Evolutionary conservation across 1,139 yeast species (phyloP), one percentile per base, ranked within the genome.

Genomic region (Trichomonascaceae sp.): DNA sequence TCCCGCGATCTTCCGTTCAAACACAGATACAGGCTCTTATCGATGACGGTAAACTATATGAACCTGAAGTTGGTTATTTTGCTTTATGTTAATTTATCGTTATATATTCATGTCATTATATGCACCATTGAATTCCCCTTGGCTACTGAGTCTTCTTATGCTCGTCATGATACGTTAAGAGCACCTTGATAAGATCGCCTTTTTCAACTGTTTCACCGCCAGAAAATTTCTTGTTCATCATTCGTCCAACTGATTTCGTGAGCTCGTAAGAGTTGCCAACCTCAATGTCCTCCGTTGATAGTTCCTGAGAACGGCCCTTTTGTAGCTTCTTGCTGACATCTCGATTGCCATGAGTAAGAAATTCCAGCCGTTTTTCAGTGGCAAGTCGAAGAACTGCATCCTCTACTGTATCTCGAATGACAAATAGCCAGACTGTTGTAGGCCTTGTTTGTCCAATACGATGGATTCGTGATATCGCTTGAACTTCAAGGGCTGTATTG

Each of bases 351-450:
- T 46, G 19, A 10, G 54, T 53, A 18, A 62, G 49, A 46, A 57
- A 57, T 7, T 58, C 63, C 3, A 67, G 59, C 17, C 73, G 63
- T 47, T 62, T 60, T 38, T 63, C 57, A 19, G 72, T 66, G 1
- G 73, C 61, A 45, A 70, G 53, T 10, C 65, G 60, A 45, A 88
- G 80, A 53, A 93, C 87, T 52, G 87, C 84, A 66, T 91, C 96
- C 68, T 93, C 99, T n/a, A 93, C 95, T 0, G 96, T 83, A 48
- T 85, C 84, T 56, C 80, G 82, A 54, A 90, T 85, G 36, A 87
- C 84, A 72, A 91, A 89, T 80, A 87, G 84, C 96, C 97, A 91
- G 1, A 93, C 96, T 1, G 84, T 85, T 0, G 98, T 93, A 17
- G 80, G 81, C 45, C 76, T 74, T 2, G 77, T 80, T 67, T 93